Base-by-base conservation (phyloP, 192 early-diverging fungal species). In the Rhizophagus sp. region DNA sequence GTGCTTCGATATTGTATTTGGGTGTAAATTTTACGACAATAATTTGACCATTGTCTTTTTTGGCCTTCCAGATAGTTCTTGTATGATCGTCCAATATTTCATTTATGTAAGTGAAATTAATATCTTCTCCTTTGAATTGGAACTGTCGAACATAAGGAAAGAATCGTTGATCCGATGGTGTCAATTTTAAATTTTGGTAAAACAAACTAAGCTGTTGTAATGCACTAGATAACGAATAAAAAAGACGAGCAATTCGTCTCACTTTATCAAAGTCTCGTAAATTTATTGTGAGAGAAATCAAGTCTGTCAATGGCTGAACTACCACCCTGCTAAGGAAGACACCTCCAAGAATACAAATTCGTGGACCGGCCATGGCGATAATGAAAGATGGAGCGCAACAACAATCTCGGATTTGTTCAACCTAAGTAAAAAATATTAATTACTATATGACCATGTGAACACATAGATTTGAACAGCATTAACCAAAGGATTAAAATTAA, bases 161-260 rank as follows among this genome's bases (percentile, higher is more conserved):
- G 33, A 12, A 30, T 30, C 24, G 22, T 4, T 39, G 36, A 39
- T 71, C 1, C 1, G 34, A n/a, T 47, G 36, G n/a, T 17, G 12
- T 3, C 7, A 47, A 71, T 1, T 41, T 47, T 19, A 71, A n/a
- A 47, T 71, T 71, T 44, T 71, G 34, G 27, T 71, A 71, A 27
- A 71, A 71, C 19, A 19, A 13, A 19, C 12, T 34, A 12, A 71
- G 69, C 17, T 27, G 69, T 27, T 15, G 3, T 13, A 75, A 61
- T 19, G 73, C 73, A 75, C 30, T 6, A 27, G 3, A 10, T 11
- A 75, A 25, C 3, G 73, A 47, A 24, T 61, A 15, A 52, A 75
- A 36, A 34, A 75, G 24, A 0, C 73, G 73, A 75, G 73, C 24
- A 75, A 75, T 62, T 10, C 73, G 73, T 25, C 36, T 34, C 6